phyloP scores from a whole-genome alignment of 768 basidiomycete species.

The Panaeolus papilionaceus region DNA sequence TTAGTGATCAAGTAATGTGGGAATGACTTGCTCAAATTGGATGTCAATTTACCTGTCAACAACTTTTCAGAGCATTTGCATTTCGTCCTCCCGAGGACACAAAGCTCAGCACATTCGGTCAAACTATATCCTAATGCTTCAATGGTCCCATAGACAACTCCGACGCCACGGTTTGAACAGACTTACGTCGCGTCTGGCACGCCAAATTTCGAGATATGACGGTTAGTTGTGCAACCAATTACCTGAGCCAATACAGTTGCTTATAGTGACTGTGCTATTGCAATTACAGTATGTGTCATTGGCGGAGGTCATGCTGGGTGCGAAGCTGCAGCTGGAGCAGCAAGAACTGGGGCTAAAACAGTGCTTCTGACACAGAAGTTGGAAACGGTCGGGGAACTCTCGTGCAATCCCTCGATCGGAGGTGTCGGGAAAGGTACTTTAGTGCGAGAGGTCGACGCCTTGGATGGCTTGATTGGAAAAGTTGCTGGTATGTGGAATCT shows the following conservation, averaged over 20 bases:
- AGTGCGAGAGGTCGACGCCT: constrained; percentile 89
- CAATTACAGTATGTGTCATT: constrained; percentile 72
- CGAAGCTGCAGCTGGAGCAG: constrained; percentile 88
- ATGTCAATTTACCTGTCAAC: neutral
- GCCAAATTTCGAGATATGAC: constrained; percentile 2
- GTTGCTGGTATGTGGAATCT: constrained; percentile 68
- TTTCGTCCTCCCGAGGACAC: neutral
- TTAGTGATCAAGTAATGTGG: neutral
- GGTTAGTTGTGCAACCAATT: neutral
- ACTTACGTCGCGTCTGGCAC: neutral
- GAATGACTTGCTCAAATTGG: neutral
- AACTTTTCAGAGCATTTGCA: neutral
- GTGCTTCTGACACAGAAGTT: constrained; percentile 82
- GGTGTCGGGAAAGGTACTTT: constrained; percentile 93
- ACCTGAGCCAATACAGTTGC: neutral
- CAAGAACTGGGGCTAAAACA: constrained; percentile 82
- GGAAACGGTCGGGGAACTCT: constrained; percentile 81
- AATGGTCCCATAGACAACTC: constrained; percentile 1
- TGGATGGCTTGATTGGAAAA: constrained; percentile 86
- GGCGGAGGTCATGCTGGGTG: constrained; percentile 95
- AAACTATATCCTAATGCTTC: neutral
- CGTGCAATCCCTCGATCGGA: constrained; percentile 92
- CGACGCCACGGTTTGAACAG: neutral
- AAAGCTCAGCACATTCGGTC: neutral
- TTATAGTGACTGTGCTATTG: neutral